These are phyloP conservation scores for Vanrija sp. DNA, from an alignment of 1,284 basidiomycete species.

Conservation along the genomic window DNA sequence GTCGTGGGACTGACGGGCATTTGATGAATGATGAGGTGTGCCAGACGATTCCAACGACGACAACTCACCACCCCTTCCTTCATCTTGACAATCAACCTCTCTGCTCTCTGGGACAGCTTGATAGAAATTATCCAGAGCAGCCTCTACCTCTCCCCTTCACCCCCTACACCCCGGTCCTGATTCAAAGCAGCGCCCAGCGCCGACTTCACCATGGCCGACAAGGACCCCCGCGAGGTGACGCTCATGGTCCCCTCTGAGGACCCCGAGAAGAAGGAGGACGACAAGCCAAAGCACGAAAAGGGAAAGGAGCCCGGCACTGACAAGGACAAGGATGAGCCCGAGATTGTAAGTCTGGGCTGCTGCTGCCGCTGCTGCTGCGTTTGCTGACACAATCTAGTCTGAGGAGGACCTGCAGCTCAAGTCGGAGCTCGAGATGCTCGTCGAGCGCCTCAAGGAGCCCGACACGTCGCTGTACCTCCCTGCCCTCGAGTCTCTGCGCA, in stretches of 20 bases:
- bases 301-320: slow-evolving; percentile 39
- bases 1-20: too few relatives aligned
- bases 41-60: background rate
- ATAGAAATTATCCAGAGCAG: background rate
- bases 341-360: slow-evolving; percentile 61
- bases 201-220: slow-evolving; percentile 18
- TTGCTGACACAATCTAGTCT: slow-evolving; percentile 55
- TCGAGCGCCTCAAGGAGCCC: slow-evolving; percentile 91
- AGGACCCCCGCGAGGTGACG: slow-evolving; percentile 32
- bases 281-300: slow-evolving; percentile 52
- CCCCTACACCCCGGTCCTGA: background rate
- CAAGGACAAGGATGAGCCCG: slow-evolving; percentile 64
- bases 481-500: slow-evolving; percentile 89
- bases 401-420: slow-evolving; percentile 95
- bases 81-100: background rate
- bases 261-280: slow-evolving; percentile 46
- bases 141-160: background rate
- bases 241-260: slow-evolving; percentile 51
- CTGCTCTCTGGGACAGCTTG: background rate
- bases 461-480: slow-evolving; percentile 80
- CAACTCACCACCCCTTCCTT: too few relatives aligned
- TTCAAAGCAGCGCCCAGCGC: background rate
- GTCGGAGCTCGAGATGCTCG: slow-evolving; percentile 94
- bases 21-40: too few relatives aligned
- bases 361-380: too few relatives aligned